Conservation (phyloP, 2,329 filamentous ascomycete genomes). For the Grosmannia clavigera region DNA sequence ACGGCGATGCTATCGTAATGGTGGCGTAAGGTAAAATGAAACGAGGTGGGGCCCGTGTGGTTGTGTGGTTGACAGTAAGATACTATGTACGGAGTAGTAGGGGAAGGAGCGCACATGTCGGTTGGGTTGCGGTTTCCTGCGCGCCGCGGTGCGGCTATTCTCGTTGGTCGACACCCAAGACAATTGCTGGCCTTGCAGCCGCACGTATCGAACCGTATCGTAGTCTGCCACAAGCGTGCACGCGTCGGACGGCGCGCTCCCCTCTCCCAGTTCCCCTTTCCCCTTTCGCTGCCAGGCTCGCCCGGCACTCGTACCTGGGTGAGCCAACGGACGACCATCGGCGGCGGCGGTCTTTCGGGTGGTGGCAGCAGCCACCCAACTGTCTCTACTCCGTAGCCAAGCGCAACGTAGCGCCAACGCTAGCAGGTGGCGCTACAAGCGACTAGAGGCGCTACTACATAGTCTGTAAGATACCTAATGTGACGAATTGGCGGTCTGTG, state of each 20-base stretch:
- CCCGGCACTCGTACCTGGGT: neutral
- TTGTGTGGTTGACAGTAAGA: too few species aligned
- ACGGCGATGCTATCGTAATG: neutral
- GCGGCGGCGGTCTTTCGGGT: neutral
- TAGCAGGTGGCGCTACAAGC: neutral
- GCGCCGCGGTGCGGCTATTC: too few species aligned
- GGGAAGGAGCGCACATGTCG: too few species aligned
- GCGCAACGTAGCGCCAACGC: neutral
- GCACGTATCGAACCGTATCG: too few species aligned
- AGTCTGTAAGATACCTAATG: neutral
- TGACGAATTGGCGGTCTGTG: neutral
- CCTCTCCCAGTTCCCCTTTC: too few species aligned
- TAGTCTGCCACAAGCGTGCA: too few species aligned
- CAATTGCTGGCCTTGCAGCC: too few species aligned
- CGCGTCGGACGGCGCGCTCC: too few species aligned
- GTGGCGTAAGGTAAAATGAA: neutral
- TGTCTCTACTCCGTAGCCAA: neutral
- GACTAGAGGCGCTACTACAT: neutral
- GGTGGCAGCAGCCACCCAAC: neutral
- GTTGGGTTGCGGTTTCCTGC: too few species aligned
- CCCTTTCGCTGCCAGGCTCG: neutral
- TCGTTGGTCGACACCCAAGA: too few species aligned
- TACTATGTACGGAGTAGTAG: too few species aligned
- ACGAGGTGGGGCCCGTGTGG: neutral
- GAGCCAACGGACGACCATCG: neutral